Conservation (phyloP, 192 early-diverging fungal genomes). For the Entomortierella chlamydospora region DNA sequence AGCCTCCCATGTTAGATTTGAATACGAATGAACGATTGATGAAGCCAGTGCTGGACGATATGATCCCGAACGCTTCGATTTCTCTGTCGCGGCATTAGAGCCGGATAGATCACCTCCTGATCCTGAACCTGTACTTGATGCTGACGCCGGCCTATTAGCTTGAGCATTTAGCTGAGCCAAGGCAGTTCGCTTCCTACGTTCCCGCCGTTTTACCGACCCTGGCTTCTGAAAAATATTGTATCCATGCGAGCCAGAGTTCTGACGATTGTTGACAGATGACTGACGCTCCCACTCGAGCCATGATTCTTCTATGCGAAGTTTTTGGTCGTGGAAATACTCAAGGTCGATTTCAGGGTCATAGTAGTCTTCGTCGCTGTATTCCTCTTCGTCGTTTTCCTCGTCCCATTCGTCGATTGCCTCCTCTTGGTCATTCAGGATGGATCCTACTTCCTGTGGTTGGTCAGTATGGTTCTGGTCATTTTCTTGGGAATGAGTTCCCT, state of each 20-base stretch:
- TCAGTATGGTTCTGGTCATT: neutral
- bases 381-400: conserved; percentile 16
- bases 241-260: conserved; percentile 5
- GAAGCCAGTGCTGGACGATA: conserved; percentile 44
- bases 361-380: conserved; percentile 27
- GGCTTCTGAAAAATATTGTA: conserved; percentile 35
- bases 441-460: neutral
- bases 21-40: conserved; percentile 43
- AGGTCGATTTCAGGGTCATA: conserved; percentile 41
- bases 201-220: conserved; percentile 29
- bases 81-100: neutral
- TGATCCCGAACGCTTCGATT: conserved; percentile 17
- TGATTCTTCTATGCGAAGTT: conserved; percentile 36
- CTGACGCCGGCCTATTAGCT: neutral
- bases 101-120: neutral
- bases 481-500: neutral
- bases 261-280: conserved; percentile 18
- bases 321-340: conserved; percentile 32
- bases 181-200: conserved; percentile 20
- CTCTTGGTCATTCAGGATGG: neutral
- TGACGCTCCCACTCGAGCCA: conserved; percentile 52
- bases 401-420: neutral
- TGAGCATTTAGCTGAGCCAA: conserved; percentile 11
- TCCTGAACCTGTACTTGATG: conserved; percentile 13
- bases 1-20: conserved; percentile 41